These are phyloP conservation scores for Dryadomyces quercus-mongolicae DNA, from an alignment of 2,329 filamentous ascomycete species.

Conservation along the genomic window DNA sequence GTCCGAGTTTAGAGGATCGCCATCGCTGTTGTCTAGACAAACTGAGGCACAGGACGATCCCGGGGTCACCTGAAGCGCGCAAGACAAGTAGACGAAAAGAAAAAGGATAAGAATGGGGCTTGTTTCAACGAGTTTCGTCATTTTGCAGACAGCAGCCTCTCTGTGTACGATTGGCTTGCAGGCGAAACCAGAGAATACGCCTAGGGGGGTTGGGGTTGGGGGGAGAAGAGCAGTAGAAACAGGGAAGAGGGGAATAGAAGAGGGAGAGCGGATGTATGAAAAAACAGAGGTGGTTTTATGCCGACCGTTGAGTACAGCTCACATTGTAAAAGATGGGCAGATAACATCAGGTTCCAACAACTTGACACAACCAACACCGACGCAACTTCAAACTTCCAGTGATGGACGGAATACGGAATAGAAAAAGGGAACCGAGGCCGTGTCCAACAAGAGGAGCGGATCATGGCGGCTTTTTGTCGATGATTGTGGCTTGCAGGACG, in stretches of 20 bases:
- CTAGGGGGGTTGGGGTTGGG: no score
- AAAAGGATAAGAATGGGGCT: neutral
- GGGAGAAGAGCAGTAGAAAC: no score
- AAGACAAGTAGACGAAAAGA: constrained; percentile 10
- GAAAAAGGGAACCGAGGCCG: neutral
- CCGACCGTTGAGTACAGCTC: neutral
- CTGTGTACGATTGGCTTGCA: no score
- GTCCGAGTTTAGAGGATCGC: constrained; percentile 20
- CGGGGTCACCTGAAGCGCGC: constrained; percentile 33
- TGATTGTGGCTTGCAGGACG: neutral
- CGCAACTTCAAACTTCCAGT: neutral
- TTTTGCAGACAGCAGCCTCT: neutral
- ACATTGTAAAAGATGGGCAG: neutral
- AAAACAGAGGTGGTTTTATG: neutral
- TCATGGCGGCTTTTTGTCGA: neutral
- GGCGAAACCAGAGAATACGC: neutral
- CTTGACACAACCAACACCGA: neutral
- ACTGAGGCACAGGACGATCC: constrained; percentile 36
- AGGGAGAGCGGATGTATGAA: neutral
- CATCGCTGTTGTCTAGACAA: constrained; percentile 28
- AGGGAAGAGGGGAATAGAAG: neutral
- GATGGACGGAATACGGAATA: no score
- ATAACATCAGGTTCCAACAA: no score
- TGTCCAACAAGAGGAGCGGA: neutral
- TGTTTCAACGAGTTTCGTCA: no score